Evolutionary conservation across 2,329 filamentous ascomycete genomes (phyloP), one percentile per base, ranked within the genome.

Genomic region (Penicillium brevicompactum): DNA sequence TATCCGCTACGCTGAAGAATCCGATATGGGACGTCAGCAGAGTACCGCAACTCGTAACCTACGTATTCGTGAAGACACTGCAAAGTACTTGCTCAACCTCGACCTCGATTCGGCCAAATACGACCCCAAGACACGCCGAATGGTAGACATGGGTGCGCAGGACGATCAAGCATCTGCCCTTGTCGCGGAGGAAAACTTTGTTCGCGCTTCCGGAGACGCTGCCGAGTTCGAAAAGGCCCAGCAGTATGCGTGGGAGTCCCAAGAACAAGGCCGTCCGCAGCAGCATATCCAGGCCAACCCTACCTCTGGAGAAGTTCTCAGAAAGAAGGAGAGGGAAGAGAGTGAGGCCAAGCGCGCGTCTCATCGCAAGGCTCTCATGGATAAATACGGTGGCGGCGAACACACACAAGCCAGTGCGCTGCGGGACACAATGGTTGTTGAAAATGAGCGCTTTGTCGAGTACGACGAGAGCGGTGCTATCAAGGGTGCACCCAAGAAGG

Each of bases 81-180:
- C 94, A 21, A 97, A 97, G 69, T 99, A 99, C 71, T 81, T 99
- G 2, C 80, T 97, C 8, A 97, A 97, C 70, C 84, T 99, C 27
- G 94, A 99, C 70, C 82, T 96, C 2, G 94, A 99, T 68, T 97
- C 92, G 1, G 94, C 95, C 1, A 95, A 96, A 73, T 99, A 99
- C 76, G 93, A 99, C 69, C 94, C 94, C 0, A 99, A 99, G 72
- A 97, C 92, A 11, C 84, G 94, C 66, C 88, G 90, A 8, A 91
- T 99, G 82, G 89, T 96, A 21, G 91, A 96, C 69, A 87, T 85
- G 59, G 91, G 92, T 46, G 91, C 89, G 6, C 90, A 87, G 31
- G 84, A 84, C 21, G 91, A 95, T 76, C 88, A 87, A 64, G 89
- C 90, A 2, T 89, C 92, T 7, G 86, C 88, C 30, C 76, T 96